Percentiles rank a stretch among this genome's conserved stretches.
Evolutionary conservation across 352 stramenopile genomes (phyloP).

Genomic region (Blastocystis sp.): DNA sequence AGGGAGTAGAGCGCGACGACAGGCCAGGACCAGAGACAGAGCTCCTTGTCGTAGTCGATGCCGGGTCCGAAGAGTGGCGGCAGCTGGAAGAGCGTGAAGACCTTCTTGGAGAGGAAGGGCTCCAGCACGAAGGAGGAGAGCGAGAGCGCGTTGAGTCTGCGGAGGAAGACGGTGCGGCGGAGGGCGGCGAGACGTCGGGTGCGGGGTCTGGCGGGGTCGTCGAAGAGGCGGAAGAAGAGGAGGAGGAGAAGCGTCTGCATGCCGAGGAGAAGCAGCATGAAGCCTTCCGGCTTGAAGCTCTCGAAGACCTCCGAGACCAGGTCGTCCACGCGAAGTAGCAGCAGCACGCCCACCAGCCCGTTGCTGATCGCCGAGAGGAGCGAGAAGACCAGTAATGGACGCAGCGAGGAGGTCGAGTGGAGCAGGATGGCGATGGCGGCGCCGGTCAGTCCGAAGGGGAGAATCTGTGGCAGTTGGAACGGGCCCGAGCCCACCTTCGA

Average conservation of each 20-base stretch:
- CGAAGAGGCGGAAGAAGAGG: background rate
- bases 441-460: conserved; percentile 39
- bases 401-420: background rate
- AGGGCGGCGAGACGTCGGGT: background rate
- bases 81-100: conserved; percentile 13
- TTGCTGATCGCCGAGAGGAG: background rate
- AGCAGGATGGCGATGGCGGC: conserved; percentile 18
- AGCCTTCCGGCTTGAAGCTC: conserved; percentile 42
- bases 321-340: conserved; percentile 1
- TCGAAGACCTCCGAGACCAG: conserved; percentile 44
- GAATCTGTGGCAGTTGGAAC: conserved; percentile 10
- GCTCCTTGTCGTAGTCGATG: conserved; percentile 1
- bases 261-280: background rate
- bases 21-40: conserved; percentile 12
- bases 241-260: background rate
- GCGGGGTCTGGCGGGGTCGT: background rate
- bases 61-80: background rate
- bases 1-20: conserved; percentile 11
- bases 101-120: conserved; percentile 1
- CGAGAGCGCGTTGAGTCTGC: conserved; percentile 1
- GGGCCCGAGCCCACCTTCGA: conserved; percentile 21
- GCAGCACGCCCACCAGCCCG: background rate
- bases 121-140: conserved; percentile 37
- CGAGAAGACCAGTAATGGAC: background rate
- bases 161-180: background rate